A percentile compares a stretch with the other conserved stretches of the same genome.
These are phyloP conservation scores for Hypoxylon rickii DNA, from an alignment of 495 filamentous ascomycete species.

Conservation along the genomic window DNA sequence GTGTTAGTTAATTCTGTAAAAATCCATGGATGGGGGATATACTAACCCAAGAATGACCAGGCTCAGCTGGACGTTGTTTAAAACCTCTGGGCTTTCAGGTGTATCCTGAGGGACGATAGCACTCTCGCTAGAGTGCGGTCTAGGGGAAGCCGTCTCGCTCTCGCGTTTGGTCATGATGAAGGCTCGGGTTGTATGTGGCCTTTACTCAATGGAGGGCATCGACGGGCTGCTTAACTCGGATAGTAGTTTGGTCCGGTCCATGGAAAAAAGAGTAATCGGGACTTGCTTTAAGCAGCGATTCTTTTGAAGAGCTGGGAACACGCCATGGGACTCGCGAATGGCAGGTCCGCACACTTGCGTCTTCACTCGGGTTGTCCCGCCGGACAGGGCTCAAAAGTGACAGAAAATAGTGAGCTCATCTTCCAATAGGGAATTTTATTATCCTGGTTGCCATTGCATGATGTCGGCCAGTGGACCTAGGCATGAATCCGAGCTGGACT, in stretches of 20 bases:
- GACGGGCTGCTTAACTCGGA: not conserved
- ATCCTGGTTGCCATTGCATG: too few relatives aligned
- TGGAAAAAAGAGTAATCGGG: not conserved
- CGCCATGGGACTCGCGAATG: too few relatives aligned
- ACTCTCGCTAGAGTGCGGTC: constrained; percentile 1
- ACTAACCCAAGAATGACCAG: constrained; percentile 15
- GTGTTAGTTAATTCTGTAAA: not conserved
- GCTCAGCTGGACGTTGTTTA: constrained; percentile 3
- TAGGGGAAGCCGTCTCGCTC: not conserved
- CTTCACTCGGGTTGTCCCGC: not conserved
- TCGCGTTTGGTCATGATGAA: constrained; percentile 6
- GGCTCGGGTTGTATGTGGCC: not conserved
- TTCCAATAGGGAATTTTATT: not conserved
- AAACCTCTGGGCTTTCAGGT: not conserved
- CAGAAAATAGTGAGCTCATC: not conserved
- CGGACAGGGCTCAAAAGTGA: not conserved
- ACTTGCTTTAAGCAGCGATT: not conserved
- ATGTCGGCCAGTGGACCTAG: too few relatives aligned
- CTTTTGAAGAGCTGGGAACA: not conserved
- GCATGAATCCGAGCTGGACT: too few relatives aligned
- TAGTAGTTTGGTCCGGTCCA: not conserved
- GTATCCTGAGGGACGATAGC: not conserved
- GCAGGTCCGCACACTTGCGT: too few relatives aligned
- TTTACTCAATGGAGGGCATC: not conserved
- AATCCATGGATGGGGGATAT: not conserved